Evolutionary conservation across 495 filamentous ascomycete genomes (phyloP), one percentile per base, ranked within the genome.

Genomic region (Neurospora africana): DNA sequence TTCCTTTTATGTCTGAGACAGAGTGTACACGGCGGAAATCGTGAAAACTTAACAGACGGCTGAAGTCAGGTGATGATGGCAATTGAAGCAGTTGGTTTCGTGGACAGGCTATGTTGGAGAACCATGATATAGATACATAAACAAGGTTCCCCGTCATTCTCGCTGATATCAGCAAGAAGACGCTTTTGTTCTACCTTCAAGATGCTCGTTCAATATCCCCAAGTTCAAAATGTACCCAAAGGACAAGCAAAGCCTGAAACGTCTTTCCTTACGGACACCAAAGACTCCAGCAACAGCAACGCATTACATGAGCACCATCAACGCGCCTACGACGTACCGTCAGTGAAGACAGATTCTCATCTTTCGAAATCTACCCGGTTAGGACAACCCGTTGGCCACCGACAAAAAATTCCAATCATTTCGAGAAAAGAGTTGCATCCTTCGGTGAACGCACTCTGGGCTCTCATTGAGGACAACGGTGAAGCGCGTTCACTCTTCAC

Each of bases 31-130:
- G n/a, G n/a, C n/a, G 9, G 23, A n/a, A 47, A 43, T 3, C 0
- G 41, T 0, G 15, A 19, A 8, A 3, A 43, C 6, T 0, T 43
- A 17, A 19, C n/a, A 8, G 2, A 19, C 2, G n/a, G 19, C 0
- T 19, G 17, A 3, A 43, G 17, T 43, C 0, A 43, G 3, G 41
- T 19, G 17, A 43, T 0, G 3, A 43, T 43, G 41, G 1, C 17
- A 8, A 44, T 8, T 10, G 0, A 10, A 0, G 2, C 1, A 44
- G 41, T 44, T n/a, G 19, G 41, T 19, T 21, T 44, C 19, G 1
- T 44, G 19, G 40, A 41, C 17, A 41, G 43, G 9, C 43, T 47
- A 21, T 21, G 43, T 47, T 1, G 9, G 1, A 11, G 19, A 21
- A 10, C 11, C 1, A 21, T 21, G 1, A 47, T 21, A 53, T 53